Percentiles rank a stretch among this genome's conserved stretches.
These are phyloP conservation scores for Pyrus betulifolia DNA, from an alignment of 306 rosid genomes.

Conservation along the genomic window DNA sequence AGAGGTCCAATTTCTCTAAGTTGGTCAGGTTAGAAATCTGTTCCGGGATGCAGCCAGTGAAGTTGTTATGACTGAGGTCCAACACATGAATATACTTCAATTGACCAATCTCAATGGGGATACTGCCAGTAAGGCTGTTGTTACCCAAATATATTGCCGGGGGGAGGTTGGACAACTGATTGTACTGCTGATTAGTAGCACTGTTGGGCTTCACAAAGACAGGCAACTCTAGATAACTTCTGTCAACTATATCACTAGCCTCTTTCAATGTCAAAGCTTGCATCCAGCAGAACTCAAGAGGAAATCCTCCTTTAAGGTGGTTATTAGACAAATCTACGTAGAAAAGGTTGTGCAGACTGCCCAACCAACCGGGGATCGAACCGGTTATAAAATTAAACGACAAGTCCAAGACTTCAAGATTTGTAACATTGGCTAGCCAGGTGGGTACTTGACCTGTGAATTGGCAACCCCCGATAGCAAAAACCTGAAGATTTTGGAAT, in stretches of 20 bases:
- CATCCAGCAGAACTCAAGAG: constrained; percentile 46
- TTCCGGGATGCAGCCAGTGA: constrained; percentile 67
- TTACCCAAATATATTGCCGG: constrained; percentile 59
- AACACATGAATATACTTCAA: constrained; percentile 54
- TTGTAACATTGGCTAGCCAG: constrained; percentile 58
- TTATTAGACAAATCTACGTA: constrained; percentile 73
- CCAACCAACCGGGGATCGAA: constrained; percentile 69
- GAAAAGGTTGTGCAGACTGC: constrained; percentile 58
- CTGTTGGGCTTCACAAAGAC: constrained; percentile 67
- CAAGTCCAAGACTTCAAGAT: constrained; percentile 68
- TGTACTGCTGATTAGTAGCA: constrained; percentile 64
- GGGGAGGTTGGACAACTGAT: constrained; percentile 70
- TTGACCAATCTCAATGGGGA: constrained; percentile 62
- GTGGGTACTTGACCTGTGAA: constrained; percentile 67
- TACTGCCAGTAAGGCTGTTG: constrained; percentile 57
- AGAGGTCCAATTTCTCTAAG: constrained; percentile 76
- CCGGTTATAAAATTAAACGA: constrained; percentile 55
- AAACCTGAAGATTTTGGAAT: constrained; percentile 62
- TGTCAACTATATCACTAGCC: constrained; percentile 35
- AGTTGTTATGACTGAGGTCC: constrained; percentile 53
- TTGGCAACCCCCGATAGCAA: constrained; percentile 70
- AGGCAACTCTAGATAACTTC: constrained; percentile 67
- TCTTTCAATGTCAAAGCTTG: constrained; percentile 44
- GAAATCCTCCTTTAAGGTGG: constrained; percentile 49
- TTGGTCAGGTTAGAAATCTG: constrained; percentile 55